These are phyloP conservation scores for Syzygium malaccense DNA, from an alignment of 441 rosid genomes.

Conservation along the genomic window DNA sequence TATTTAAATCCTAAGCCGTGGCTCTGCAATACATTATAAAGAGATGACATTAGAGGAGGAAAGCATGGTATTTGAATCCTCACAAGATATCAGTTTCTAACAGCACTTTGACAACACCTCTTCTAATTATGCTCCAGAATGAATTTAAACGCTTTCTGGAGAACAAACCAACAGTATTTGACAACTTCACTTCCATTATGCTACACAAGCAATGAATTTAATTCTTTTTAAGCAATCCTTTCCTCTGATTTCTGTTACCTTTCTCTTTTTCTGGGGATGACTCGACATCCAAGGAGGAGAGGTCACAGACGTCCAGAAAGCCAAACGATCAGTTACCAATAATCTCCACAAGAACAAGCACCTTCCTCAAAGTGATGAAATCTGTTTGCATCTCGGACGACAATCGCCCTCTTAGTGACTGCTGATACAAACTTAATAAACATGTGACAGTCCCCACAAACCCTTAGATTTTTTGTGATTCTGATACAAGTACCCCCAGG, in stretches of 20 bases:
- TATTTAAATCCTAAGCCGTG: not conserved
- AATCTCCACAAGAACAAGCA: conserved; percentile 41
- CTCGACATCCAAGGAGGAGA: not conserved
- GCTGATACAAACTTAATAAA: conserved; percentile 29
- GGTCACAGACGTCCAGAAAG: not conserved
- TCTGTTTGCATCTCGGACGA: conserved; percentile 40
- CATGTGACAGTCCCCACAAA: conserved; percentile 41
- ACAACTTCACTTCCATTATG: not conserved
- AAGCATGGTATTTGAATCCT: not conserved
- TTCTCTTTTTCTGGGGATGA: not conserved
- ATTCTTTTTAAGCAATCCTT: not conserved
- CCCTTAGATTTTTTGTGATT: conserved; percentile 35
- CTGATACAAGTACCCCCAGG: conserved; percentile 26
- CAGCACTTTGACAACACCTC: not conserved
- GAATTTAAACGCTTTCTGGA: not conserved
- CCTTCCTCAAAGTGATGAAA: conserved; percentile 45
- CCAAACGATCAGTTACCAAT: conserved; percentile 19
- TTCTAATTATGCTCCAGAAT: not conserved
- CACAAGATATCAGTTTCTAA: not conserved
- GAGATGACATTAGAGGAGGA: not conserved
- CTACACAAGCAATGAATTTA: not conserved
- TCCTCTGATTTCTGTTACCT: not conserved
- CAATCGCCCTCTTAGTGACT: conserved; percentile 21
- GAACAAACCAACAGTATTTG: not conserved
- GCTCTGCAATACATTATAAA: not conserved